These are phyloP conservation scores for Dillenia suffruticosa DNA, from an alignment of 164 flowering plant species.

Conservation along the genomic window DNA sequence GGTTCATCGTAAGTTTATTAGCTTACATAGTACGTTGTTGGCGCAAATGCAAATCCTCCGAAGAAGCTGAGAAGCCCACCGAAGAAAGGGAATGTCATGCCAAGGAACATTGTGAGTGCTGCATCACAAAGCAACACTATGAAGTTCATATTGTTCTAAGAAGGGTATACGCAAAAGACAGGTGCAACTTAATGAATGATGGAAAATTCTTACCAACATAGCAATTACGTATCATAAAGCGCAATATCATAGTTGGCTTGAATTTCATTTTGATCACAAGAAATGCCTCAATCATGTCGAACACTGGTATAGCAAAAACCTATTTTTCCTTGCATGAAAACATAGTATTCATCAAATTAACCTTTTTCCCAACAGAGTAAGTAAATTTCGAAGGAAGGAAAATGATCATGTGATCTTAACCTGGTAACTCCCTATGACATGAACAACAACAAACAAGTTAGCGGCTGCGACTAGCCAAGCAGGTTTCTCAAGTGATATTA, in stretches of 20 bases:
- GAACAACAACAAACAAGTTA: slow-evolving; percentile 56
- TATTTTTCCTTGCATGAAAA: slow-evolving; percentile 1
- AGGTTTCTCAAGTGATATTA: slow-evolving; percentile 45
- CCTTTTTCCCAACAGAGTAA: neutral
- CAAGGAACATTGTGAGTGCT: slow-evolving; percentile 66
- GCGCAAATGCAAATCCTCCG: slow-evolving; percentile 74
- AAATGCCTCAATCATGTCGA: slow-evolving; percentile 61
- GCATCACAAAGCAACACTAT: slow-evolving; percentile 15
- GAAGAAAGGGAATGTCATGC: slow-evolving; percentile 65
- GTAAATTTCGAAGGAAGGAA: neutral
- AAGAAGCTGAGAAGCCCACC: slow-evolving; percentile 72
- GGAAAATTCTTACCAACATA: slow-evolving; percentile 52
- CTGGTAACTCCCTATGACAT: slow-evolving; percentile 64
- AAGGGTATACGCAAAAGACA: neutral
- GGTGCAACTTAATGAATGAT: neutral
- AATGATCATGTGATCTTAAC: slow-evolving; percentile 10
- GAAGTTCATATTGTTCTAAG: too few species aligned
- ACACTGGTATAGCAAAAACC: slow-evolving; percentile 63
- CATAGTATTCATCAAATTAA: neutral
- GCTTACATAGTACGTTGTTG: slow-evolving; percentile 61
- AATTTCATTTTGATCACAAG: slow-evolving; percentile 42
- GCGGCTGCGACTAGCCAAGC: slow-evolving; percentile 54
- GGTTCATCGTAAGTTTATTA: neutral
- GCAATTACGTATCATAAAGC: slow-evolving; percentile 34
- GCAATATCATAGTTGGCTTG: slow-evolving; percentile 36